Evolutionary conservation across 768 basidiomycete genomes (phyloP).

Genomic region (Suillus luteus): DNA sequence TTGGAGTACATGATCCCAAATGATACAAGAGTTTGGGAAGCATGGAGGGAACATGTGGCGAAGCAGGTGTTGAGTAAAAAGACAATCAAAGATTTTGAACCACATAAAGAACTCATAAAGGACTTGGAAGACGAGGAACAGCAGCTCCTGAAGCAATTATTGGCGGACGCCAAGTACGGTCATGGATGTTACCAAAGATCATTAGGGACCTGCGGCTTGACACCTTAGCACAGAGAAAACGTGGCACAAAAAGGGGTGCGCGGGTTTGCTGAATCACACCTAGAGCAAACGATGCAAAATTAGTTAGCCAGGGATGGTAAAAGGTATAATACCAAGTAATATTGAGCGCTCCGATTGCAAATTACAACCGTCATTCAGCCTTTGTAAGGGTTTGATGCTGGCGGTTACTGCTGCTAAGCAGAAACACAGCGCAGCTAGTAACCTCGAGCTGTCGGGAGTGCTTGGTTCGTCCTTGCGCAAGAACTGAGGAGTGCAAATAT

Average conservation of each 20-base stretch:
- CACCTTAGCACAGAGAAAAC: not conserved
- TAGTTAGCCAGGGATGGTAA: not conserved
- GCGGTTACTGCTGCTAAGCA: constrained; percentile 15
- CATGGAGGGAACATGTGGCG: constrained; percentile 24
- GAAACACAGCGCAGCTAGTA: constrained; percentile 15
- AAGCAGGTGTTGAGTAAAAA: constrained; percentile 11
- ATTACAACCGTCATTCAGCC: constrained; percentile 19
- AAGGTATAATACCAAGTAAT: not conserved
- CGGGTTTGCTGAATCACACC: not conserved
- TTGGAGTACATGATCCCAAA: constrained; percentile 21
- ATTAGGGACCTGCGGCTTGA: no score
- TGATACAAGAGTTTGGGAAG: constrained; percentile 25
- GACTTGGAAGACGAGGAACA: constrained; percentile 1
- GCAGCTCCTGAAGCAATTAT: not conserved
- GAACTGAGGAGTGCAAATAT: not conserved
- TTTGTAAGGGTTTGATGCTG: not conserved
- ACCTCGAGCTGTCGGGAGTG: constrained; percentile 13
- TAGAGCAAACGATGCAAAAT: not conserved
- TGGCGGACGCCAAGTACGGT: not conserved
- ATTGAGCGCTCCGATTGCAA: constrained; percentile 15
- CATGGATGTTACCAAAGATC: not conserved
- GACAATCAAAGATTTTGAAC: not conserved
- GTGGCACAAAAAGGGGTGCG: not conserved
- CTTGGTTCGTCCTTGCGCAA: constrained; percentile 15
- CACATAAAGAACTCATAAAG: not conserved